phyloP scores from a whole-genome alignment of 306 rosid species.

The Rosa chinensis region DNA sequence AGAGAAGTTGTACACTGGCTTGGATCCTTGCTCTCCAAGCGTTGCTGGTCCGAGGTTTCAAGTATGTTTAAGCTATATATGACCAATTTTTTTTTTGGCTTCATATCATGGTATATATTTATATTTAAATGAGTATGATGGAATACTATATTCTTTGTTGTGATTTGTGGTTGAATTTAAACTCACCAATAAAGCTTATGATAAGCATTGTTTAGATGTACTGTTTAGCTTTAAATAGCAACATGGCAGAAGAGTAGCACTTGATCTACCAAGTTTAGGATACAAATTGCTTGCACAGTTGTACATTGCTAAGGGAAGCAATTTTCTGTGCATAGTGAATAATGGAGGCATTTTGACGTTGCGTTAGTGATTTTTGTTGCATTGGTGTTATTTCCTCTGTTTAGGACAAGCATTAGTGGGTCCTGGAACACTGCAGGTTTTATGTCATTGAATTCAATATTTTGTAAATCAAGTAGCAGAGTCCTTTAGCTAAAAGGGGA shows the following conservation, averaged over 20 bases:
- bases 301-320: background rate
- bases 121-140: background rate
- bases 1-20: constrained; percentile 88
- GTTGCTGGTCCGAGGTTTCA: constrained; percentile 25
- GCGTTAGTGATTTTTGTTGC: background rate
- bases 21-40: constrained; percentile 50
- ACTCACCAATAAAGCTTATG: background rate
- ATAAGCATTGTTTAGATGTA: background rate
- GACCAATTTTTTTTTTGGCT: background rate
- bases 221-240: constrained; percentile 5
- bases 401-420: background rate
- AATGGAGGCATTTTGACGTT: background rate
- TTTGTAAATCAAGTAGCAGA: background rate
- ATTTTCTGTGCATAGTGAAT: background rate
- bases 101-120: background rate
- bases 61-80: constrained; percentile 25
- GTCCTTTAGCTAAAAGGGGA: background rate
- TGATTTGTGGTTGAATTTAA: background rate
- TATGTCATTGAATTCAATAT: constrained; percentile 1
- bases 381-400: background rate
- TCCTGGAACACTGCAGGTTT: background rate
- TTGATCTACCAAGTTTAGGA: constrained; percentile 7
- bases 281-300: constrained; percentile 15
- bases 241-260: background rate
- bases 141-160: background rate